phyloP scores from a whole-genome alignment of 2,329 filamentous ascomycete genomes.

The Hymenoscyphus occultus region DNA sequence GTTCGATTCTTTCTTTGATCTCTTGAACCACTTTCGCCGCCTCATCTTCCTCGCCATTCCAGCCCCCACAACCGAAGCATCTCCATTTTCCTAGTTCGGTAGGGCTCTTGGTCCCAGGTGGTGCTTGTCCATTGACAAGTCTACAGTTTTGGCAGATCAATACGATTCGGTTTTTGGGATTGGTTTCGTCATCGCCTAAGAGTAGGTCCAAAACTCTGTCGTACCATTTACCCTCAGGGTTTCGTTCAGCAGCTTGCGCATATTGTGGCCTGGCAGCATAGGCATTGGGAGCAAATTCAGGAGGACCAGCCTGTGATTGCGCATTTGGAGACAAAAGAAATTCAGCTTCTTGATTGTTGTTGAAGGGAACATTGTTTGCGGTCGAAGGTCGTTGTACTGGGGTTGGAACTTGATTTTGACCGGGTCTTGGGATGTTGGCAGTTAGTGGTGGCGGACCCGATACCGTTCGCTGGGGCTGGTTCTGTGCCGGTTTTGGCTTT shows the following conservation, averaged over 20 bases:
- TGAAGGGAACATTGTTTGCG: conserved; percentile 15
- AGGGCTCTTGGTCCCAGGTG: conserved; percentile 74
- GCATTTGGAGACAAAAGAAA: conserved; percentile 25
- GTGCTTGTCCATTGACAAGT: conserved; percentile 92
- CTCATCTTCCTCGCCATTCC: conserved; percentile 81
- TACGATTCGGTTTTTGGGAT: conserved; percentile 84
- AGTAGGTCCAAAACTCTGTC: conserved; percentile 89
- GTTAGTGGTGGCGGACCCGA: conserved; percentile 60
- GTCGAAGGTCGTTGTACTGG: conserved; percentile 28
- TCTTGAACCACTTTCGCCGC: conserved; percentile 63
- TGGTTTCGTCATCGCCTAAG: conserved; percentile 90
- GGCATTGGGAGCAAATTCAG: conserved; percentile 75
- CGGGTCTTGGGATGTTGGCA: conserved; percentile 55
- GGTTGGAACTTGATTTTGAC: conserved; percentile 19
- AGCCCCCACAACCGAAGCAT: conserved; percentile 77
- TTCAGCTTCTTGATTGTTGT: conserved; percentile 21
- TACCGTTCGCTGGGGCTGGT: conserved; percentile 43
- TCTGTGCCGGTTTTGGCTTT: conserved; percentile 23
- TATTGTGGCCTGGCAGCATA: conserved; percentile 43
- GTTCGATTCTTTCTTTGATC: conserved; percentile 33
- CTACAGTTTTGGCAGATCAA: conserved; percentile 80
- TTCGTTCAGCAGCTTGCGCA: conserved; percentile 25
- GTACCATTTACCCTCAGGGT: conserved; percentile 70
- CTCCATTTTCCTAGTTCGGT: conserved; percentile 84
- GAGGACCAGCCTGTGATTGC: conserved; percentile 35